Evolutionary conservation across 2,329 filamentous ascomycete species (phyloP).

Genomic region (Hymenoscyphus salicellus): DNA sequence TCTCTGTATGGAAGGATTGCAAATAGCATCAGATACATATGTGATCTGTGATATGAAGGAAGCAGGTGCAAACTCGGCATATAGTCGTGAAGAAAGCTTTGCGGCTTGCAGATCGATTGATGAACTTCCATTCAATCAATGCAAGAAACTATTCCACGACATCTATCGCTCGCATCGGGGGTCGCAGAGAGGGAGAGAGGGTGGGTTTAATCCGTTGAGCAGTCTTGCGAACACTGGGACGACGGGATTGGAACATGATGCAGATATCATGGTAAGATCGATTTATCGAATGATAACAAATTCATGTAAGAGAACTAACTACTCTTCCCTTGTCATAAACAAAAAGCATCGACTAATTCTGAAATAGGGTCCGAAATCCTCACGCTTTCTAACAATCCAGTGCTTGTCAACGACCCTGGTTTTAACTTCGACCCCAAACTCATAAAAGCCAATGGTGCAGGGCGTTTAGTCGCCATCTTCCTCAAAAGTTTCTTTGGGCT

Average conservation of each 20-base stretch:
- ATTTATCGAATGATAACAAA: constrained; percentile 19
- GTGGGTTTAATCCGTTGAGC: constrained; percentile 26
- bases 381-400: constrained; percentile 17
- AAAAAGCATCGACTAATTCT: neutral
- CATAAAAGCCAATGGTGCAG: constrained; percentile 24
- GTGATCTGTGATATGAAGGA: constrained; percentile 24
- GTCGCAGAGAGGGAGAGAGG: constrained; percentile 18
- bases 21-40: constrained; percentile 26
- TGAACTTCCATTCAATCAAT: constrained; percentile 23
- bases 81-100: constrained; percentile 19
- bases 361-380: constrained; percentile 20
- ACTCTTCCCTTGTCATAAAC: neutral
- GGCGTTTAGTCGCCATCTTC: constrained; percentile 26
- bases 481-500: constrained; percentile 24
- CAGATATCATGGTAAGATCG: constrained; percentile 22
- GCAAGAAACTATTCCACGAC: constrained; percentile 28
- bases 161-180: constrained; percentile 26
- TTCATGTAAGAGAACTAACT: constrained; percentile 19
- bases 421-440: constrained; percentile 14
- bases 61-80: constrained; percentile 12
- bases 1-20: constrained; percentile 28
- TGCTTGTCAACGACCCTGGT: constrained; percentile 10
- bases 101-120: constrained; percentile 23
- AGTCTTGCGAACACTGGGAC: constrained; percentile 6
- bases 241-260: constrained; percentile 19